Base-by-base conservation (phyloP, 2,329 filamentous ascomycete genomes). In the Sporothrix brunneoviolacea region DNA sequence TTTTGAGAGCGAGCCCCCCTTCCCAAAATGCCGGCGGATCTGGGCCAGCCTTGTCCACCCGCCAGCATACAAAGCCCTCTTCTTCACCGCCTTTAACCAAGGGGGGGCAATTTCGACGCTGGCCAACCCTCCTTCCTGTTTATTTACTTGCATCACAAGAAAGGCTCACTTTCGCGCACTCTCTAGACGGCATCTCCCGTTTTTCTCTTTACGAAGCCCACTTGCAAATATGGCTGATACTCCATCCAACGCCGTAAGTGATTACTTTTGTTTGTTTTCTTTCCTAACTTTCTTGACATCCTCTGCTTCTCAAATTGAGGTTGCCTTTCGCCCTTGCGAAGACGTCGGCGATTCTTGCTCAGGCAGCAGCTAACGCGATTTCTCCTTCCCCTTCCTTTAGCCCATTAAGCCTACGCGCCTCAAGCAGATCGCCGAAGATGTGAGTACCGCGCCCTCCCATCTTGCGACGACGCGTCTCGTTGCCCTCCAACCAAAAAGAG, bases 341-440 rank as follows among this genome's bases (percentile, higher is more conserved):
- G n/a, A n/a, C n/a, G 9, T 41, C 15, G 37, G 27, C 15, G 15
- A 39, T 27, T 28, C n/a, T 21, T 6, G 19, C 3, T 18, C 13
- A 19, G 18, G n/a, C 18, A 13, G 21, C 10, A 3, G 36, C 42
- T 50, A 43, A 47, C 47, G 18, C 24, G 32, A 10, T 13, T 7
- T 44, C 10, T 24, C 12, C 21, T 24, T 35, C 12, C 32, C 22
- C 13, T 8, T n/a, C 12, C 22, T 48, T 13, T 51, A 91, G 86
- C 89, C 89, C 54, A 78, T 95, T 61, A 77, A 86, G 54, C 77
- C 83, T 60, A 83, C 82, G 62, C 78, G 89, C 58, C 80, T 95
- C 59, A 86, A 85, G 72, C 87, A 93, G 73, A 91, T 95, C 66
- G 84, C 87, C 60, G 83, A 80, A 65, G 86, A 91, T 75, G 88